Evolutionary conservation across 495 filamentous ascomycete genomes (phyloP), one percentile per base, ranked within the genome.

Genomic region (Symbiotaphrina buchneri): DNA sequence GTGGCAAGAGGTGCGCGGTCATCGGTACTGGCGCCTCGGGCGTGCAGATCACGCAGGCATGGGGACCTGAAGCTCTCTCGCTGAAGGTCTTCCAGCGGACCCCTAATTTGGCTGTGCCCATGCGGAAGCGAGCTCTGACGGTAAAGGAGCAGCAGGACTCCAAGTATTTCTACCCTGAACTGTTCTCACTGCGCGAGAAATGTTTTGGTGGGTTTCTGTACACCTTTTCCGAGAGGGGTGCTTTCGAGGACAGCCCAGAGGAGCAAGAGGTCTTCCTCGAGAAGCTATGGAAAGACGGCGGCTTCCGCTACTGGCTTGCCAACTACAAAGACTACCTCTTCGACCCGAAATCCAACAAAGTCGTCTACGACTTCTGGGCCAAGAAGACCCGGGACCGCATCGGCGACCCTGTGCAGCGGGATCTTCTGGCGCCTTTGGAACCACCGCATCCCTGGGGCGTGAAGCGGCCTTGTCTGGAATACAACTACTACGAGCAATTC

Each of bases 1-100:
- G 51, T 14, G 48, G 55, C 15, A 69, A 68, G 44, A 55, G 56
- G 21, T 42, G 69, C 13, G 61, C 58, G 8, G 55, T 71, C 23
- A 59, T 71, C 32, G 65, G 65, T 15, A 62, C 54, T 17, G 66
- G 66, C n/a, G 54, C 63, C 3, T 65, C 63, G 1, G 65, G 61
- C n/a, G 48, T 71, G 16, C 67, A 68, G 24, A 49, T 64, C 14
- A 47, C 47, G 15, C 51, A 52, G 32, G 47, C 51, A 37, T 36
- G 41, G 1, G 60, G 46, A 5, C 49, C 46, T 8, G 34, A 38
- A 0, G 61, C 52, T 0, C 41, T 25, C 3, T 32, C 42, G 2
- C 39, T 59, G n/a, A 59, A 45, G 0, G 51, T 68, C 6, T 62
- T 64, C 37, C 62, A 66, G 31, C 50, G 63, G 4, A 63, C 61